phyloP scores from a whole-genome alignment of 2,329 filamentous ascomycete genomes.

The Cytospora chrysosperma region DNA sequence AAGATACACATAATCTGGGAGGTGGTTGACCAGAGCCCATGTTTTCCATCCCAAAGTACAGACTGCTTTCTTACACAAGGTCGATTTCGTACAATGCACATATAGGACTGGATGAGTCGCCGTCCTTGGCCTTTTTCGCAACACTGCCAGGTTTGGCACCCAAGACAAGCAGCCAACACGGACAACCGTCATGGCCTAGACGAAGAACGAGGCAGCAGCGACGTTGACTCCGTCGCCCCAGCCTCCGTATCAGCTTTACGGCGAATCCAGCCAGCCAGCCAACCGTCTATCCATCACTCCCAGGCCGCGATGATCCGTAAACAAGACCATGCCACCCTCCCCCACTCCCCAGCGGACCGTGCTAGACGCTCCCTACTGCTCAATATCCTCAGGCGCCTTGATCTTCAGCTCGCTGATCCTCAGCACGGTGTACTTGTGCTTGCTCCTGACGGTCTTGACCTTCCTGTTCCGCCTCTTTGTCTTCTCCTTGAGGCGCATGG shows the following conservation, averaged over 20 bases:
- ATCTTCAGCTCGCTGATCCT: constrained; percentile 80
- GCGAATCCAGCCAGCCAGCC: not conserved
- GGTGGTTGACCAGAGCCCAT: not conserved
- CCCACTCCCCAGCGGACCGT: not conserved
- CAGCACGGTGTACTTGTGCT: constrained; percentile 86
- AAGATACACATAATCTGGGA: too few species aligned
- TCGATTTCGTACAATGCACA: not conserved
- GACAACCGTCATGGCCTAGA: not conserved
- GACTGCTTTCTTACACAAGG: not conserved
- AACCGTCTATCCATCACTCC: not conserved
- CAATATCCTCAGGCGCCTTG: constrained; percentile 43
- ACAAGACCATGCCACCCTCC: not conserved
- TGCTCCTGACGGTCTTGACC: constrained; percentile 77
- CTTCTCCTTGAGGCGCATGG: constrained; percentile 75
- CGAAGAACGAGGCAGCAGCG: not conserved
- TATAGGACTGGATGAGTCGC: not conserved
- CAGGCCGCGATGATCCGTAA: not conserved
- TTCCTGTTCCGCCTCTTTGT: constrained; percentile 75
- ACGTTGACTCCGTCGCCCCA: not conserved
- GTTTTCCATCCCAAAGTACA: not conserved
- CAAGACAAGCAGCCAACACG: not conserved
- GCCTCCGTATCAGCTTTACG: not conserved
- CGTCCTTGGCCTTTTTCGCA: not conserved
- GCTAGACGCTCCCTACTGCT: constrained; percentile 25
- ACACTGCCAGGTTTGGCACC: not conserved